These are phyloP conservation scores for Corymbia maculata DNA, from an alignment of 345 rosid genomes.

Conservation along the genomic window DNA sequence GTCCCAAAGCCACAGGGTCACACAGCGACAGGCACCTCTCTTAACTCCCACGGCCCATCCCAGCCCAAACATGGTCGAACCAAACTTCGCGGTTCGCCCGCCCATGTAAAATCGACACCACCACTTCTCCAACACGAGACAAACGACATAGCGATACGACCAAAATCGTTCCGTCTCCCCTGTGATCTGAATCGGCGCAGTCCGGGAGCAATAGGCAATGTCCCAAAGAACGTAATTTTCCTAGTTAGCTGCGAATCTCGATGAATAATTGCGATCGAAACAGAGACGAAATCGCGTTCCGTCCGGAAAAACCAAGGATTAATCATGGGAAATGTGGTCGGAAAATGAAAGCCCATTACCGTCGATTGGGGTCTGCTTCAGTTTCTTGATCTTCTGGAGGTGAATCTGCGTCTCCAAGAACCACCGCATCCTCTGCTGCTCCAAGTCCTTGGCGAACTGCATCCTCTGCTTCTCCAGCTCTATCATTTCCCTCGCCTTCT, in stretches of 20 bases:
- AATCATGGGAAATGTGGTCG: background rate
- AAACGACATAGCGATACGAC: background rate
- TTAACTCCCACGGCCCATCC: background rate
- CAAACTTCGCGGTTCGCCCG: background rate
- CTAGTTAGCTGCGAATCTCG: background rate
- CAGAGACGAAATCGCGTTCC: background rate
- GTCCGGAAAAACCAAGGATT: background rate
- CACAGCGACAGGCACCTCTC: background rate
- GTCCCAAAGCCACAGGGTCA: background rate
- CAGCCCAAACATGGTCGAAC: background rate
- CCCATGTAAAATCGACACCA: background rate
- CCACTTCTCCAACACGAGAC: background rate
- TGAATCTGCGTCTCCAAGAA: conserved; percentile 38
- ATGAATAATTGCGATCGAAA: background rate
- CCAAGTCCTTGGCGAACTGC: conserved; percentile 40
- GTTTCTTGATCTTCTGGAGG: conserved; percentile 33
- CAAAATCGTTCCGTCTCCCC: background rate
- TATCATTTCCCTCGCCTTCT: conserved; percentile 36
- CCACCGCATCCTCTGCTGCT: conserved; percentile 41
- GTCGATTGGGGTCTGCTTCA: conserved; percentile 12
- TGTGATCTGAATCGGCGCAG: background rate
- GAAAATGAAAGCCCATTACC: background rate
- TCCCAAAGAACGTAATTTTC: background rate
- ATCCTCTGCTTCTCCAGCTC: conserved; percentile 49
- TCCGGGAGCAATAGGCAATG: background rate